Percentiles rank a stretch among this genome's conserved stretches.
phyloP scores from a whole-genome alignment of 768 basidiomycete species.

The Lactarius deliciosus region DNA sequence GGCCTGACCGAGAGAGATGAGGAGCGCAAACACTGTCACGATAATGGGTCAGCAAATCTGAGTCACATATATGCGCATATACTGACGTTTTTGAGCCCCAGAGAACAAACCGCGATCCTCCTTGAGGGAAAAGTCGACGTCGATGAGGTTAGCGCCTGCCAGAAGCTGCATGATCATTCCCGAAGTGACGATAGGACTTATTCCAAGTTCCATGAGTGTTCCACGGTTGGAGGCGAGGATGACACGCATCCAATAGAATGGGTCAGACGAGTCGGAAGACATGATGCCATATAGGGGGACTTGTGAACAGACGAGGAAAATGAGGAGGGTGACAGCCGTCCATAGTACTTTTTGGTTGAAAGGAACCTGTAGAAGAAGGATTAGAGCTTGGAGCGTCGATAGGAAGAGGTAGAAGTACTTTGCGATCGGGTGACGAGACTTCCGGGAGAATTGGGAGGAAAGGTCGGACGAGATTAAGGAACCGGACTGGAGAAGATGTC shows the following conservation, averaged over 20 bases:
- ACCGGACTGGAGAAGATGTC: constrained; percentile 64
- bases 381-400: constrained; percentile 4
- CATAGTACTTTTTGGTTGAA: constrained; percentile 99
- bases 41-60: constrained; percentile 5
- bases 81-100: constrained; percentile 94
- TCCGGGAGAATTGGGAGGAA: constrained; percentile 97
- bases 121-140: constrained; percentile 96
- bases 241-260: constrained; percentile 99
- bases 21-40: constrained; percentile 84
- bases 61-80: background rate
- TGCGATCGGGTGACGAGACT: constrained; percentile 96
- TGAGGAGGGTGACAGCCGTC: constrained; percentile 98
- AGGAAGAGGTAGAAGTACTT: constrained; percentile 49
- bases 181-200: constrained; percentile 94
- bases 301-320: constrained; percentile 99
- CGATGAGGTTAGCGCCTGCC: constrained; percentile 95
- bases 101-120: constrained; percentile 96
- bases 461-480: constrained; percentile 96
- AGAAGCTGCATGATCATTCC: constrained; percentile 99
- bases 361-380: constrained; percentile 60
- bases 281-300: constrained; percentile 99
- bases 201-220: constrained; percentile 99
- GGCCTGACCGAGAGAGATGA: constrained; percentile 94
- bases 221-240: constrained; percentile 98
- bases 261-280: constrained; percentile 98